These are phyloP conservation scores for Amoebophrya sp. DNA, from an alignment of 169 alveolate genomes.

Conservation along the genomic window DNA sequence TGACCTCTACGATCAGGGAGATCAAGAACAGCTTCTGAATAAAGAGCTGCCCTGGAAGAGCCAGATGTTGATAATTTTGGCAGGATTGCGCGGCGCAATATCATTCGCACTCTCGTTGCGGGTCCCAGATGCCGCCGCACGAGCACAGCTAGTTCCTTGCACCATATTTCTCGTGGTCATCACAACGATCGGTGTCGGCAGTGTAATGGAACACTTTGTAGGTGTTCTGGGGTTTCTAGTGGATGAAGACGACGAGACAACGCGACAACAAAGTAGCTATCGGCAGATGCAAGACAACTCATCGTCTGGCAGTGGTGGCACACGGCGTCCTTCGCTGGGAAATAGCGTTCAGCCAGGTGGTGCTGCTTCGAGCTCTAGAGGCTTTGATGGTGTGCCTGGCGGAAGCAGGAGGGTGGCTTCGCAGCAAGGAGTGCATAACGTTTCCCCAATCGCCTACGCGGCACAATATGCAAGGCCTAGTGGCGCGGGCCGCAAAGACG, in stretches of 20 bases:
- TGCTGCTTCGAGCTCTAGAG: too few species aligned
- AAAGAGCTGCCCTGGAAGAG: neutral
- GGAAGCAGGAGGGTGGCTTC: too few species aligned
- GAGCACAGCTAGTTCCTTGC: neutral
- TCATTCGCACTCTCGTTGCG: neutral
- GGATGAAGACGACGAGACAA: neutral
- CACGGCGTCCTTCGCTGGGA: too few species aligned
- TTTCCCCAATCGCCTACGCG: too few species aligned
- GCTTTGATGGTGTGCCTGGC: too few species aligned
- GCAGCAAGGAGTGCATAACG: too few species aligned
- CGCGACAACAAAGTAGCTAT: neutral
- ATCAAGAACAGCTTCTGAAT: too few species aligned
- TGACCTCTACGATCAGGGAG: too few species aligned
- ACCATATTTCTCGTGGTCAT: neutral
- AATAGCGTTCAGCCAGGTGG: too few species aligned
- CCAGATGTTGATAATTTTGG: neutral
- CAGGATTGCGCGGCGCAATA: neutral
- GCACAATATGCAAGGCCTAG: too few species aligned
- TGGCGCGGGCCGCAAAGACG: too few species aligned
- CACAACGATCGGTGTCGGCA: constrained; percentile 20
- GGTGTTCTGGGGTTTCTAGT: neutral
- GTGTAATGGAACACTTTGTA: neutral
- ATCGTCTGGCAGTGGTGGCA: too few species aligned
- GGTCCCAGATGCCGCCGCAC: neutral
- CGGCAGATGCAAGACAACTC: neutral